Conservation (phyloP, 2,329 filamentous ascomycete genomes). For the Phialocephala sp. region DNA sequence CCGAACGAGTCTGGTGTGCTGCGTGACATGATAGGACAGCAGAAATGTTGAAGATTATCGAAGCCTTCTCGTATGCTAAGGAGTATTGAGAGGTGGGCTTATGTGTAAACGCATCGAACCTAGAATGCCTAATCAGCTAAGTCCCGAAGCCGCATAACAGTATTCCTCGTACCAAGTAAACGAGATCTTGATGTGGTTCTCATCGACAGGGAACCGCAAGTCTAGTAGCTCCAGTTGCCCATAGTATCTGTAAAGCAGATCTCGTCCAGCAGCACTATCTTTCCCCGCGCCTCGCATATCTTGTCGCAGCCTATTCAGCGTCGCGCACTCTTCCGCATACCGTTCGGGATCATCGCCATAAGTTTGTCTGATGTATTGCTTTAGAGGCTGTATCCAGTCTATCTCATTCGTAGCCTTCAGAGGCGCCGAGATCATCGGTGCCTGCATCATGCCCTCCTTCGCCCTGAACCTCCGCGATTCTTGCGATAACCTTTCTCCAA, state of each 20-base stretch:
- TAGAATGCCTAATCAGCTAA: constrained; percentile 46
- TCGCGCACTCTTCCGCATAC: constrained; percentile 93
- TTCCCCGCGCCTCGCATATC: constrained; percentile 98
- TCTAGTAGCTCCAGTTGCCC: constrained; percentile 95
- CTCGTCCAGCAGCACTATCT: constrained; percentile 91
- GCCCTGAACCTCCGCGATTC: constrained; percentile 42
- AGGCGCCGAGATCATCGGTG: constrained; percentile 94
- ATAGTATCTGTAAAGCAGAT: constrained; percentile 96
- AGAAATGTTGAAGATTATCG: constrained; percentile 99
- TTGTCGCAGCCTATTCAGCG: constrained; percentile 92
- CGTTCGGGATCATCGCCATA: constrained; percentile 97
- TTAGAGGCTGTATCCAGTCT: constrained; percentile 93
- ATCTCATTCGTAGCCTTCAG: constrained; percentile 96
- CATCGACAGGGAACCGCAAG: constrained; percentile 93
- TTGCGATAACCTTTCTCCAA: constrained; percentile 41
- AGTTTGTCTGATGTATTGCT: constrained; percentile 88
- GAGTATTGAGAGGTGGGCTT: constrained; percentile 98
- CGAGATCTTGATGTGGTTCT: constrained; percentile 98
- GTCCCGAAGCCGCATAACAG: background rate
- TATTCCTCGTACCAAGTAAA: constrained; percentile 82
- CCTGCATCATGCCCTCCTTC: constrained; percentile 64
- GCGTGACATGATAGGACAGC: constrained; percentile 96
- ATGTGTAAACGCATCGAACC: constrained; percentile 99
- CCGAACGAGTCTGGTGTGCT: constrained; percentile 86
- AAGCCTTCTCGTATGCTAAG: constrained; percentile 96